These are phyloP conservation scores for Aspergillus unguis DNA, from an alignment of 2,329 filamentous ascomycete species.

Conservation along the genomic window DNA sequence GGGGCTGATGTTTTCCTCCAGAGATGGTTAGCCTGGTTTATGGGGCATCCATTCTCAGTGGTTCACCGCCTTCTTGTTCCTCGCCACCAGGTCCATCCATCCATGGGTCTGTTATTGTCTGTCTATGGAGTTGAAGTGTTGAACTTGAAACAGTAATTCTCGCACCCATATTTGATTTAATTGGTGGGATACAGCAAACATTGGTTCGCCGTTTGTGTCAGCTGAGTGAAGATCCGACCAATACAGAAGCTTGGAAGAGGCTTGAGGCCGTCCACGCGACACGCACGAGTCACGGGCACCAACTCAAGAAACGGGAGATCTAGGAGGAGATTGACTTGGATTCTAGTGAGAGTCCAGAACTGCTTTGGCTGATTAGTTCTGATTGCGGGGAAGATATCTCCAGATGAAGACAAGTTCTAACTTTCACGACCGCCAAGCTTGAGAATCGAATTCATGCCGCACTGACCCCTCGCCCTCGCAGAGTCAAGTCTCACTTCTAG, in stretches of 20 bases:
- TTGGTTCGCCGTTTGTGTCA: background rate
- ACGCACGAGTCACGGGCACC: background rate
- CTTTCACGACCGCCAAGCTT: background rate
- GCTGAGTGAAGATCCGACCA: background rate
- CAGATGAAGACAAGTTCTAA: background rate
- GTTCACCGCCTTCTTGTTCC: constrained; percentile 9
- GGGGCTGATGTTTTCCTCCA: constrained; percentile 6
- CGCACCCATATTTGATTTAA: no score
- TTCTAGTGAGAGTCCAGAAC: background rate
- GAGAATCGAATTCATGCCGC: no score
- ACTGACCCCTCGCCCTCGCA: no score
- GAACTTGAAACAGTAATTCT: no score
- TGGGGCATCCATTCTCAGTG: background rate
- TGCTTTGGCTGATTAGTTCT: background rate
- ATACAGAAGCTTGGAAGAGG: background rate
- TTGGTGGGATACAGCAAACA: background rate
- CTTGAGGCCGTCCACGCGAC: background rate
- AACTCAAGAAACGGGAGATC: no score
- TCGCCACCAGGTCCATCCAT: background rate
- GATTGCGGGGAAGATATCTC: background rate
- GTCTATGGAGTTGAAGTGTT: no score
- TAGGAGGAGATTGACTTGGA: background rate
- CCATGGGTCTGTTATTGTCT: no score
- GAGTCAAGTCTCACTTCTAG: no score
- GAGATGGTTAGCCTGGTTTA: background rate